Evolutionary conservation across 805 yeast genomes (phyloP).

Genomic region (Wickerhamiella azyma): DNA sequence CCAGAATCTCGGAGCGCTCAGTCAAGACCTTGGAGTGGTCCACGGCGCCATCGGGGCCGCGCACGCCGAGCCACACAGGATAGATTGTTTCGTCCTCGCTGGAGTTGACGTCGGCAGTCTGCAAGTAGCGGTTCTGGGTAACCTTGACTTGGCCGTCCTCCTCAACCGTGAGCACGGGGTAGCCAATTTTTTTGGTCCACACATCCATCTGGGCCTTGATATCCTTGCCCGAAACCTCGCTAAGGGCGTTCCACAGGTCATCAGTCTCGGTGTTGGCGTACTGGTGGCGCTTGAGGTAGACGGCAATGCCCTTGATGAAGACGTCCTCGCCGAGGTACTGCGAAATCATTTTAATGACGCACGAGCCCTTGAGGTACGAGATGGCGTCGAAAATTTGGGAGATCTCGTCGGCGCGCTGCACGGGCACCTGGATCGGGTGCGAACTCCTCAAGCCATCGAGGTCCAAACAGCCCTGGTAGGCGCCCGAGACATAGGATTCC

Average conservation of each 20-base stretch:
- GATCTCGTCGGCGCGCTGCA: slow-evolving; percentile 63
- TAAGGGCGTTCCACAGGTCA: slow-evolving; percentile 57
- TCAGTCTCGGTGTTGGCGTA: slow-evolving; percentile 60
- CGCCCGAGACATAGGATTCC: slow-evolving; percentile 62
- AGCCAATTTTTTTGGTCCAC: slow-evolving; percentile 67
- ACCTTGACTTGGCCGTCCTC: slow-evolving; percentile 28
- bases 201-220: slow-evolving; percentile 45
- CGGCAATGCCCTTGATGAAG: slow-evolving; percentile 60
- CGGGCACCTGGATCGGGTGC: slow-evolving; percentile 75
- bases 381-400: slow-evolving; percentile 74
- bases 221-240: slow-evolving; percentile 49
- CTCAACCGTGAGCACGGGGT: slow-evolving; percentile 47
- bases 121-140: slow-evolving; percentile 47
- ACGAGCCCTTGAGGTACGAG: slow-evolving; percentile 71
- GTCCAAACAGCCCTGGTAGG: slow-evolving; percentile 58
- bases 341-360: slow-evolving; percentile 64
- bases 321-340: slow-evolving; percentile 52
- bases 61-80: slow-evolving; percentile 46
- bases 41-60: slow-evolving; percentile 44
- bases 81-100: slow-evolving; percentile 42
- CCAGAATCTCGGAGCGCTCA: slow-evolving; percentile 34
- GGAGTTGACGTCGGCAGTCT: slow-evolving; percentile 44
- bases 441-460: slow-evolving; percentile 60
- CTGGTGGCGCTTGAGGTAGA: slow-evolving; percentile 47
- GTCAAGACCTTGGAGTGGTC: slow-evolving; percentile 40